Conservation (phyloP, 169 alveolate genomes). For the Plasmodium reichenowi region DNA sequence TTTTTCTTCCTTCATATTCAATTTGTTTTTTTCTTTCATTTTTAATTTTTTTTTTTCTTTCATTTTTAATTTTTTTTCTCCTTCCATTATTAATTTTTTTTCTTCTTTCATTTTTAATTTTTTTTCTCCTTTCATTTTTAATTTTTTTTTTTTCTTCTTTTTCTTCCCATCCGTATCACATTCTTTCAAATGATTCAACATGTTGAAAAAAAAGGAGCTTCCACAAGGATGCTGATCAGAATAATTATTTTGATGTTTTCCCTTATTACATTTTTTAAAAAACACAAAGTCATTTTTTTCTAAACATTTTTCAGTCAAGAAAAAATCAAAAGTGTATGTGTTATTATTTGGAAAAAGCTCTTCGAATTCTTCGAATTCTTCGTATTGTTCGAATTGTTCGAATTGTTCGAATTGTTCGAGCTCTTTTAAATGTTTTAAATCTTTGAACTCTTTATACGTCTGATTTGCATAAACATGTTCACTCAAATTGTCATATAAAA, state of each 20-base stretch:
- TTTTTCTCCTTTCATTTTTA: neutral
- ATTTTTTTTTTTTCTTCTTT: neutral
- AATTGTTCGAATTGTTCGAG: too few relatives aligned
- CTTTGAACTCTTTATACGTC: neutral
- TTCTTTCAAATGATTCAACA: slow-evolving; percentile 9
- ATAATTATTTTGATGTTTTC: neutral
- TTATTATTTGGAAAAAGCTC: neutral
- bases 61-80: neutral
- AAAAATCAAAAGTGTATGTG: slow-evolving; percentile 18
- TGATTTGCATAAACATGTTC: neutral
- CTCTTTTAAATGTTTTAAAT: too few relatives aligned
- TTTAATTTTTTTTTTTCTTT: neutral
- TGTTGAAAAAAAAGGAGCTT: slow-evolving; percentile 16
- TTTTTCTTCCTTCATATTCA: neutral
- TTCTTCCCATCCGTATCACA: slow-evolving; percentile 3
- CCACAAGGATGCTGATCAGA: neutral
- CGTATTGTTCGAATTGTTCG: too few relatives aligned
- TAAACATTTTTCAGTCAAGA: slow-evolving; percentile 32
- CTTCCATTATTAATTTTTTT: too few relatives aligned
- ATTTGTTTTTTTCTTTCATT: neutral
- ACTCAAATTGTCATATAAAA: neutral
- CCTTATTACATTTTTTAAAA: slow-evolving; percentile 18
- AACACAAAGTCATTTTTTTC: slow-evolving; percentile 57
- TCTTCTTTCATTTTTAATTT: neutral
- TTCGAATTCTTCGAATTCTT: neutral